phyloP scores from a whole-genome alignment of 208 protist species.

The Wallacemonas rigidus region DNA sequence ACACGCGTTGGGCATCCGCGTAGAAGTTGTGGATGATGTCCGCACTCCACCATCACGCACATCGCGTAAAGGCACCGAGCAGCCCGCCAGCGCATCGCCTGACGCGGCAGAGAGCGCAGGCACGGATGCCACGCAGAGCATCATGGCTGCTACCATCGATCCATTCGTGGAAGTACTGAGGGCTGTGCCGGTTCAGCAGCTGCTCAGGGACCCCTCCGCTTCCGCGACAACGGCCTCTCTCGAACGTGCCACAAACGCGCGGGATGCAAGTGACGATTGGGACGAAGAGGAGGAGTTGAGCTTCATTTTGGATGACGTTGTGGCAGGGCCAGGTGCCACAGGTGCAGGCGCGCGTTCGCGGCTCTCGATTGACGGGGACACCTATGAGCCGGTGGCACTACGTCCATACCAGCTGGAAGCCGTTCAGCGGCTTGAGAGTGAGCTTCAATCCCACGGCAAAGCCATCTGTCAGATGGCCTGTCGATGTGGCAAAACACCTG shows the following conservation, averaged over 20 bases:
- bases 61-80: too few species aligned
- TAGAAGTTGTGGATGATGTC: constrained; percentile 1
- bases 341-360: too few species aligned
- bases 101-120: too few species aligned
- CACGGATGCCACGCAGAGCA: too few species aligned
- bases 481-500: constrained; percentile 79
- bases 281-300: constrained; percentile 23
- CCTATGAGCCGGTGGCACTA: constrained; percentile 35
- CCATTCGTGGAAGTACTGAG: not conserved
- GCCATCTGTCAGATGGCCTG: constrained; percentile 84
- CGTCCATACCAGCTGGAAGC: constrained; percentile 76
- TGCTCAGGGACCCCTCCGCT: not conserved
- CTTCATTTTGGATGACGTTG: constrained; percentile 7
- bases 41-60: not conserved
- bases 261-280: constrained; percentile 2
- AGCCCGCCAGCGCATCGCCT: too few species aligned
- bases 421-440: constrained; percentile 36
- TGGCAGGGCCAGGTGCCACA: not conserved
- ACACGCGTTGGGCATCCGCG: constrained; percentile 36
- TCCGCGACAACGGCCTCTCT: too few species aligned
- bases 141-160: too few species aligned
- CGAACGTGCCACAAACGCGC: not conserved
- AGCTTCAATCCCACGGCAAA: constrained; percentile 35
- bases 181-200: not conserved
- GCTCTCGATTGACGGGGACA: constrained; percentile 19